These are phyloP conservation scores for Geopyxis carbonaria DNA, from an alignment of 495 filamentous ascomycete genomes.

Conservation along the genomic window DNA sequence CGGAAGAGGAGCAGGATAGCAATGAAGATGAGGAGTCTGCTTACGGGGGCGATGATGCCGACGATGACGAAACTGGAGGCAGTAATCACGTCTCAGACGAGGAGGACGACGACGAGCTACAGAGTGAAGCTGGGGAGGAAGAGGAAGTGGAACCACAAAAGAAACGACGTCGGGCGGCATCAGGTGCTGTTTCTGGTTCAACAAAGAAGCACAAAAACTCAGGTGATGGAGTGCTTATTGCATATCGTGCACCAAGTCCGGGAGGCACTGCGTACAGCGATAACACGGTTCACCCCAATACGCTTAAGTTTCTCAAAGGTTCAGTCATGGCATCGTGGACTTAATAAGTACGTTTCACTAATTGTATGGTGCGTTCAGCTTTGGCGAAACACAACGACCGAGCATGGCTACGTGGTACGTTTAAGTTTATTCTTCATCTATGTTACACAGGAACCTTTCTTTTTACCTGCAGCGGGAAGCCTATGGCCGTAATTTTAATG, in stretches of 20 bases:
- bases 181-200: slow-evolving; percentile 3
- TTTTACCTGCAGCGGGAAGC: background rate
- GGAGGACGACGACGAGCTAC: no score
- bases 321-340: slow-evolving; percentile 2
- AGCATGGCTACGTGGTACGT: slow-evolving; percentile 18
- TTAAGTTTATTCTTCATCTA: background rate
- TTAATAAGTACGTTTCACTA: background rate
- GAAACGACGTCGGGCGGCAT: slow-evolving; percentile 3
- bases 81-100: background rate
- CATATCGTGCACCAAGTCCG: slow-evolving; percentile 10
- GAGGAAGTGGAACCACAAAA: slow-evolving; percentile 1
- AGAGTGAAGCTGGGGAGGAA: background rate
- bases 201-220: slow-evolving; percentile 7
- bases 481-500: no score
- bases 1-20: slow-evolving; percentile 1
- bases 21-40: background rate
- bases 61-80: background rate
- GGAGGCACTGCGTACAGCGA: slow-evolving; percentile 9
- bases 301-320: slow-evolving; percentile 18
- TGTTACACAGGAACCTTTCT: background rate
- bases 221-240: slow-evolving; percentile 12
- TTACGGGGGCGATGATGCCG: background rate
- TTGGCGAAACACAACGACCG: slow-evolving; percentile 17
- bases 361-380: slow-evolving; percentile 4
- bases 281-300: slow-evolving; percentile 18